Percentiles rank a stretch among this genome's conserved stretches.
Evolutionary conservation across 2,329 filamentous ascomycete genomes (phyloP).

Genomic region (Sporothrix luriei): DNA sequence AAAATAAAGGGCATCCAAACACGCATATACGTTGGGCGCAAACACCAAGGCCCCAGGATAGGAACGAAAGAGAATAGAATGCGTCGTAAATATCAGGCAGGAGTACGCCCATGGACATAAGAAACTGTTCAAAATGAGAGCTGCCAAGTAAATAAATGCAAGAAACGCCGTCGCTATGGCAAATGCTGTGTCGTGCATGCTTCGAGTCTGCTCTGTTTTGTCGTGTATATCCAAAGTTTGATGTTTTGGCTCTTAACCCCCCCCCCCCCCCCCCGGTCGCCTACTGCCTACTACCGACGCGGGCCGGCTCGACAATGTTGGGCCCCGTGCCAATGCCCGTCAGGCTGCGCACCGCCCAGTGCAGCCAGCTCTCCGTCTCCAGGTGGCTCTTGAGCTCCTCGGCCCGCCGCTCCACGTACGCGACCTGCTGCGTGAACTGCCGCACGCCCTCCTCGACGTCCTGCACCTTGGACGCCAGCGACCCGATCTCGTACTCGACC

Average conservation of each 20-base stretch:
- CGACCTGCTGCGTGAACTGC: conserved; percentile 78
- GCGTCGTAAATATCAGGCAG: too few relatives aligned
- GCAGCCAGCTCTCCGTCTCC: conserved; percentile 64
- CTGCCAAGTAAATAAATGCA: conserved; percentile 8
- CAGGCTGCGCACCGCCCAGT: conserved; percentile 64
- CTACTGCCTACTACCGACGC: background rate
- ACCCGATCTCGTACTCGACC: conserved; percentile 87
- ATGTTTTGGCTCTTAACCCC: background rate
- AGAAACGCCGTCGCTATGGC: conserved; percentile 24
- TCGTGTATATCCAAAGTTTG: background rate
- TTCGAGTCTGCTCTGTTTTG: background rate
- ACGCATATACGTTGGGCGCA: background rate
- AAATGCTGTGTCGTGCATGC: background rate
- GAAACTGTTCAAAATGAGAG: background rate
- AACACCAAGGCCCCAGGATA: background rate
- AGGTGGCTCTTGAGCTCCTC: conserved; percentile 64
- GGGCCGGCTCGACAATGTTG: conserved; percentile 48
- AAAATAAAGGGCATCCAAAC: background rate
- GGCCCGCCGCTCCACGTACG: conserved; percentile 67
- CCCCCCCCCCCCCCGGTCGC: background rate
- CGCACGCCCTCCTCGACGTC: conserved; percentile 83
- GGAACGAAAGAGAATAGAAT: conserved; percentile 4
- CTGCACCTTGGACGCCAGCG: conserved; percentile 75
- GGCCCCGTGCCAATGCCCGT: conserved; percentile 64
- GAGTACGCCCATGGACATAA: background rate